Evolutionary conservation across 192 early-diverging fungal species (phyloP), one percentile per base, ranked within the genome.

Genomic region (Thamnidium elegans): DNA sequence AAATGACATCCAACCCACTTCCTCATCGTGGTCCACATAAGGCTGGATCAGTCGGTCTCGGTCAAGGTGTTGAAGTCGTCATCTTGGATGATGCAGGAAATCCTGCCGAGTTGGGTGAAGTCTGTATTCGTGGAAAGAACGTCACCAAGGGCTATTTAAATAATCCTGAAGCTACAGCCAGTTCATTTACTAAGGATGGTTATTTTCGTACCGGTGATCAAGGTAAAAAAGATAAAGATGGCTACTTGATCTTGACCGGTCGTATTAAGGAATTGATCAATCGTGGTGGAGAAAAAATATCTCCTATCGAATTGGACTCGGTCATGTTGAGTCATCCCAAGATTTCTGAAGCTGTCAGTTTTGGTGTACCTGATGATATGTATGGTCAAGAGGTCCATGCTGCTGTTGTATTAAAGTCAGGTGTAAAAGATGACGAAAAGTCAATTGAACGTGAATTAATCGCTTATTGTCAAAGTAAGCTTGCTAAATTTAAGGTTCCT

Each of bases 201-300:
- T 95, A 80, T 78, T 94, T 95, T 82, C 84, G 89, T 59, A 95
- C 93, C 4, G 91, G 91, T 34, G 90, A 93, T 74, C 86, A 92
- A 73, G 92, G 90, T 47, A 87, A 87, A 63, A 62, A 88, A 15
- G 93, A 95, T 70, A 68, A 68, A 15, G 89, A 92, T 47, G 90
- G 89, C 1, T 95, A 90, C 60, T 67, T 91, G 51, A 80, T 86
- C 52, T 77, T 94, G 58, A 92, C 90, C 3, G 93, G 93, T 2
- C 87, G 93, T 46, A 91, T 91, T 73, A 93, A 95, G 81, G 93
- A 93, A 73, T 79, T 91, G 60, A 95, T 95, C 62, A 95, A 92
- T 72, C 89, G 93, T 50, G 92, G 92, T 39, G 93, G 93, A 23
- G 93, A 93, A 71, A 95, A 90, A 75, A 93, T 95, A 62, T 92